Base-by-base conservation (phyloP, 1,139 yeast species). In the Suhomyces bolitotheri region DNA sequence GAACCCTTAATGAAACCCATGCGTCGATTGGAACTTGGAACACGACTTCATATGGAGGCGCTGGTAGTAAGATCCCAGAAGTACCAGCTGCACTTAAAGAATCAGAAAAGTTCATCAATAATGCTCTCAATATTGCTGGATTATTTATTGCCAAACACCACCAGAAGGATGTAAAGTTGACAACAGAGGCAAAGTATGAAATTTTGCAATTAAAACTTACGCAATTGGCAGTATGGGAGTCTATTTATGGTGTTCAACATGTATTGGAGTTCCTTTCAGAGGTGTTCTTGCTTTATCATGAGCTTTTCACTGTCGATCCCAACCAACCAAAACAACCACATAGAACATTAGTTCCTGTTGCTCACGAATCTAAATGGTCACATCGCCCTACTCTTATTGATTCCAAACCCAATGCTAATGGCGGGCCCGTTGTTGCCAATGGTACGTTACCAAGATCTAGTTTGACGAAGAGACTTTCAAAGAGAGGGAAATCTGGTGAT, bases 151-250 rank as follows among this genome's bases (percentile, higher is more conserved):
- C 52, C 28, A 64, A 62, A 33, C 58, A 62, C 44, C 56, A 54
- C 17, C 60, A 62, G 34, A 51, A 51, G 22, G 62, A 57, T 32
- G 45, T 53, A 8, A 54, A 51, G 33, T 33, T 70, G n/a, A 47
- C 68, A 5, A 39, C 54, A 5, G 58, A 59, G 28, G 68, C 71
- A 37, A 81, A 77, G 50, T 66, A 72, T 49, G 78, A 77, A 41
- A 76, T 82, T 26, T 55, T 88, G 20, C 88, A 86, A 53, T 66
- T 88, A 51, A 85, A 85, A 50, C 68, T 85, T 58, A 82, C 96
- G 0, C 89, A 84, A 47, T 61, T 88, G 33, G 82, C 90, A 3
- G 67, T 88, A 11, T 64, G 80, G 40, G 94, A 87, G 51, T 73
- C 79, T 7, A 62, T 74, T 7, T 69, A 80, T 39, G 92, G 89